These are phyloP conservation scores for Periconia sp. DNA, from an alignment of 2,329 filamentous ascomycete genomes.

Conservation along the genomic window DNA sequence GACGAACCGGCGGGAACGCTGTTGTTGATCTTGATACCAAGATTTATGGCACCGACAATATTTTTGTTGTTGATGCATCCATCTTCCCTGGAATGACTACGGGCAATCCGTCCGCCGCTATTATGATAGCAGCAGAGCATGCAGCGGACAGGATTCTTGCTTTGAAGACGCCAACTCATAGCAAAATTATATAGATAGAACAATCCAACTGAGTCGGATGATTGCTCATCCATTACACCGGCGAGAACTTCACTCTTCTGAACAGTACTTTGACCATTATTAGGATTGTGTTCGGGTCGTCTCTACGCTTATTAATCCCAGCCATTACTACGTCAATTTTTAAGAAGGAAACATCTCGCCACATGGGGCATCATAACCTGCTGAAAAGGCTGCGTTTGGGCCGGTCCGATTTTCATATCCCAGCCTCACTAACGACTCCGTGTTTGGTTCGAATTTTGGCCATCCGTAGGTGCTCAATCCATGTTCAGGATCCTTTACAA, in stretches of 20 bases:
- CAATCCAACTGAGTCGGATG: no score
- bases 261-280: no score
- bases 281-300: no score
- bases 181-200: no score
- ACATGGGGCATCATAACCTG: neutral
- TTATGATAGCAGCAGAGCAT: constrained; percentile 32
- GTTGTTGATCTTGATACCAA: constrained; percentile 57
- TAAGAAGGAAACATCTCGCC: no score
- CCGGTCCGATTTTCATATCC: neutral
- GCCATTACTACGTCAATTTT: no score
- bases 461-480: constrained; percentile 42
- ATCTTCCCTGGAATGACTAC: constrained; percentile 50
- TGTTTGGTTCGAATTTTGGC: constrained; percentile 22
- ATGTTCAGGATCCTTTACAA: constrained; percentile 37
- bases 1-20: constrained; percentile 43
- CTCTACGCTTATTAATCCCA: no score
- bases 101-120: constrained; percentile 35
- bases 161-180: constrained; percentile 15
- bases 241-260: no score
- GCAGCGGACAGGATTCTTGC: constrained; percentile 36
- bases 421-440: neutral
- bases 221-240: no score
- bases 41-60: constrained; percentile 49
- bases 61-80: constrained; percentile 52
- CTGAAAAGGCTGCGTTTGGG: neutral